Percentiles rank a stretch among this genome's conserved stretches.
Conservation (phyloP, 2,329 filamentous ascomycete genomes). For the Xylariaceae sp. region DNA sequence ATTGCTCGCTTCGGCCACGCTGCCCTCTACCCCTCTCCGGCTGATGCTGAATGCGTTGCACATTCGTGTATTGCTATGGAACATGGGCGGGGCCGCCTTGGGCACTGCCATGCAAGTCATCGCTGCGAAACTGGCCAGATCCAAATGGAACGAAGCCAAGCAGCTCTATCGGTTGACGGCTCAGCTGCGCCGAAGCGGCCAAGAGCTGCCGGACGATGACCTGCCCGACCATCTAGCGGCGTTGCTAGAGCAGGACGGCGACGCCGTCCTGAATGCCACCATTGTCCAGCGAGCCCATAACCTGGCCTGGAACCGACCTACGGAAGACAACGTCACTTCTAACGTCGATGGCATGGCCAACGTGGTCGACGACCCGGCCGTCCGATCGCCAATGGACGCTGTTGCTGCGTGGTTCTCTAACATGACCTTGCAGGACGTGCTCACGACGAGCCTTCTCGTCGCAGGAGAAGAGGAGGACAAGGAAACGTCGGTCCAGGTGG, state of each 20-base stretch:
- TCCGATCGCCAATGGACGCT: constrained; percentile 82
- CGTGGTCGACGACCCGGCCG: constrained; percentile 78
- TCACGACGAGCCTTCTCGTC: constrained; percentile 57
- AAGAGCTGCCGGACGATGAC: constrained; percentile 52
- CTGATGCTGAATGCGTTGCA: constrained; percentile 92
- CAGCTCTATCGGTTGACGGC: constrained; percentile 50
- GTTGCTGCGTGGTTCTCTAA: constrained; percentile 89
- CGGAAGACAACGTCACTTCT: constrained; percentile 57
- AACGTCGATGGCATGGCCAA: constrained; percentile 70
- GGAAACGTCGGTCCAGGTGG: constrained; percentile 30
- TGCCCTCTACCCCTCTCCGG: constrained; percentile 74
- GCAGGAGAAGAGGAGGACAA: constrained; percentile 42
- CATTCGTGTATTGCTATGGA: constrained; percentile 83
- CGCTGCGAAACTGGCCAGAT: constrained; percentile 66
- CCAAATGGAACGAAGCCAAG: constrained; percentile 77
- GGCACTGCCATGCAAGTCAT: constrained; percentile 60
- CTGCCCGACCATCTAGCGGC: constrained; percentile 72
- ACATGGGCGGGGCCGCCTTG: constrained; percentile 60
- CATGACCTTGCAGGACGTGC: constrained; percentile 61
- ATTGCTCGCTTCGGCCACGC: constrained; percentile 78
- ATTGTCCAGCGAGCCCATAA: constrained; percentile 85
- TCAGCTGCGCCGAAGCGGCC: constrained; percentile 37
- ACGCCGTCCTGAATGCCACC: constrained; percentile 70
- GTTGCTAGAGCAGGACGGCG: constrained; percentile 73
- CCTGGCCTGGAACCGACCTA: constrained; percentile 79